phyloP scores from a whole-genome alignment of 768 basidiomycete species.

The Paxillus rubicundulus region DNA sequence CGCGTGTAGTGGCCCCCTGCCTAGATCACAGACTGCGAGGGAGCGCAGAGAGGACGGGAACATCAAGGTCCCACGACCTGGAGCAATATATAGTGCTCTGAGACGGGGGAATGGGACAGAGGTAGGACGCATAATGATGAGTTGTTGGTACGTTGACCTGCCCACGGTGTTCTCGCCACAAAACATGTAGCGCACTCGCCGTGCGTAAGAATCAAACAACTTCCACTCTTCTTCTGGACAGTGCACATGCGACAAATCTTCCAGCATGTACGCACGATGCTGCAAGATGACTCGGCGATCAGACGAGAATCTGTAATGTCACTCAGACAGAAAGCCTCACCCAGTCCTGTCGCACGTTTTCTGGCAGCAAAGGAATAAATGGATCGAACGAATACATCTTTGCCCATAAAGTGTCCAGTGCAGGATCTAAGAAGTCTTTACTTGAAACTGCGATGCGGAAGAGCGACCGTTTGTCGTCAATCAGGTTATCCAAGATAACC shows the following conservation, averaged over 20 bases:
- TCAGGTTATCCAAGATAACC: conserved; percentile 10
- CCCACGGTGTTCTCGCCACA: conserved; percentile 7
- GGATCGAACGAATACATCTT: conserved; percentile 1
- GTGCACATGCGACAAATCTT: not conserved
- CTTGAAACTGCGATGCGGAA: conserved; percentile 11
- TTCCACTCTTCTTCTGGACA: conserved; percentile 15
- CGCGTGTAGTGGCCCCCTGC: too few relatives aligned
- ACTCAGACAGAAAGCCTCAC: not conserved
- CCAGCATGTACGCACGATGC: too few relatives aligned
- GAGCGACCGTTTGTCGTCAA: conserved; percentile 8
- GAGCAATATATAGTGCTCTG: conserved; percentile 1
- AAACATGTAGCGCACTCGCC: conserved; percentile 13
- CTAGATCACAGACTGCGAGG: conserved; percentile 2
- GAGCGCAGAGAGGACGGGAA: conserved; percentile 16
- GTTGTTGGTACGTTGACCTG: conserved; percentile 16
- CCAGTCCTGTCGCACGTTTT: conserved; percentile 8
- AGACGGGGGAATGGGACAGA: conserved; percentile 13
- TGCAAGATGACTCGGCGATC: too few relatives aligned
- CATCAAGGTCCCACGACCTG: conserved; percentile 8
- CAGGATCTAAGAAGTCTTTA: conserved; percentile 6
- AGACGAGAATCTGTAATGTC: too few relatives aligned
- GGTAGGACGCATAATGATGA: conserved; percentile 10
- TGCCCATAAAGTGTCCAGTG: conserved; percentile 19
- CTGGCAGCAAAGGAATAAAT: conserved; percentile 12
- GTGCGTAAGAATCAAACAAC: conserved; percentile 14